These are phyloP conservation scores for Entomophthora muscae DNA, from an alignment of 371 early-diverging fungal species.

Conservation along the genomic window DNA sequence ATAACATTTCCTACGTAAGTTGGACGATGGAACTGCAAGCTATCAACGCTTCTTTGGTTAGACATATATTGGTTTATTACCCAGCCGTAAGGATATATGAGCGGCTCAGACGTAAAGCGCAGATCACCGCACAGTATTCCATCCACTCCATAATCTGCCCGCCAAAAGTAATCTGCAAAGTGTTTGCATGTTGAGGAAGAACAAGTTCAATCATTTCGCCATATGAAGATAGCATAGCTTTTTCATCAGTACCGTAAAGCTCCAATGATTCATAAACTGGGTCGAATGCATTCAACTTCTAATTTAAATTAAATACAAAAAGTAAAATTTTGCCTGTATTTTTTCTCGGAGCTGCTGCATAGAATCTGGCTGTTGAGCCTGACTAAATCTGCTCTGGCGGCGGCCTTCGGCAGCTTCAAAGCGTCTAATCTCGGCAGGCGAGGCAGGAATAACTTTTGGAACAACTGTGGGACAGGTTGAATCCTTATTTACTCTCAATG, in stretches of 20 bases:
- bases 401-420: constrained; percentile 37
- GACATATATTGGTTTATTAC: constrained; percentile 14
- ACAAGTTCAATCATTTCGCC: constrained; percentile 46
- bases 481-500: constrained; percentile 20
- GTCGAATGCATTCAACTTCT: not conserved
- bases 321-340: not conserved
- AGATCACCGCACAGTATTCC: constrained; percentile 43
- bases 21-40: constrained; percentile 28
- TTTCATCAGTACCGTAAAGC: not conserved
- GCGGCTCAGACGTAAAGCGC: constrained; percentile 37
- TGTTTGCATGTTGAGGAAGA: constrained; percentile 60
- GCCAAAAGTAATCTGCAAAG: constrained; percentile 52
- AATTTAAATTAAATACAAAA: not conserved
- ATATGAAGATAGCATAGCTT: not conserved
- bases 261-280: not conserved
- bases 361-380: not conserved
- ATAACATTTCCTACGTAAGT: constrained; percentile 36
- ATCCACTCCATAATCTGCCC: constrained; percentile 67
- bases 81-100: constrained; percentile 37
- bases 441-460: constrained; percentile 23
- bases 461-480: constrained; percentile 21
- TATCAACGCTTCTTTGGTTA: constrained; percentile 20
- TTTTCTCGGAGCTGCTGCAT: constrained; percentile 1
- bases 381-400: constrained; percentile 19
- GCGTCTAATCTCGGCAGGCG: constrained; percentile 24